Conservation (phyloP, 768 basidiomycete genomes). For the Suillus subaureus region DNA sequence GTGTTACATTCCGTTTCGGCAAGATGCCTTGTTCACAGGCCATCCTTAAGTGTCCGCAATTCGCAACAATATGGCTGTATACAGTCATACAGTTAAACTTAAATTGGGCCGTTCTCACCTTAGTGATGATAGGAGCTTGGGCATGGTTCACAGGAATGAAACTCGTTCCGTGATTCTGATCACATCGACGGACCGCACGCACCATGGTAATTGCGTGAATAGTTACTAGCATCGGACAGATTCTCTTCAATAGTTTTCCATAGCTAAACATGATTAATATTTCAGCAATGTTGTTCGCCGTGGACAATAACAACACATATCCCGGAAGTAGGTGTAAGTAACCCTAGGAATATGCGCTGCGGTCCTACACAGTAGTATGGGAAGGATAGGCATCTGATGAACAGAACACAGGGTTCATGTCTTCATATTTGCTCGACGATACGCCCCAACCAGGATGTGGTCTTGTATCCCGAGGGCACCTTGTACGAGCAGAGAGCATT, state of each 20-base stretch:
- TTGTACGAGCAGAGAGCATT: conserved; percentile 60
- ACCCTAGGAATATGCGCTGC: neutral
- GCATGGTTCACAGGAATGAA: conserved; percentile 65
- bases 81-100: conserved; percentile 71
- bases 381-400: neutral
- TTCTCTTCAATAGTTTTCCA: neutral
- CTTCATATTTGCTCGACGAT: conserved; percentile 72
- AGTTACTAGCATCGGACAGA: neutral
- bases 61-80: conserved; percentile 81
- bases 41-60: conserved; percentile 63
- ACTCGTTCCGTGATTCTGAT: conserved; percentile 33
- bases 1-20: neutral
- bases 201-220: neutral
- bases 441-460: conserved; percentile 65
- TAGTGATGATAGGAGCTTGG: conserved; percentile 55
- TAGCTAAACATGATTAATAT: neutral
- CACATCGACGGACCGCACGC: neutral
- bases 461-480: conserved; percentile 71
- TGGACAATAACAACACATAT: neutral
- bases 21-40: conserved; percentile 1
- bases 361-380: neutral
- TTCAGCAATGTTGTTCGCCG: neutral
- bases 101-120: conserved; percentile 57
- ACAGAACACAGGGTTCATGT: conserved; percentile 4
- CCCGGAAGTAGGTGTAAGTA: neutral